Percentiles rank a stretch among this genome's conserved stretches.
These are phyloP conservation scores for Pseudonectria foliicola DNA, from an alignment of 2,329 filamentous ascomycete species.

Conservation along the genomic window DNA sequence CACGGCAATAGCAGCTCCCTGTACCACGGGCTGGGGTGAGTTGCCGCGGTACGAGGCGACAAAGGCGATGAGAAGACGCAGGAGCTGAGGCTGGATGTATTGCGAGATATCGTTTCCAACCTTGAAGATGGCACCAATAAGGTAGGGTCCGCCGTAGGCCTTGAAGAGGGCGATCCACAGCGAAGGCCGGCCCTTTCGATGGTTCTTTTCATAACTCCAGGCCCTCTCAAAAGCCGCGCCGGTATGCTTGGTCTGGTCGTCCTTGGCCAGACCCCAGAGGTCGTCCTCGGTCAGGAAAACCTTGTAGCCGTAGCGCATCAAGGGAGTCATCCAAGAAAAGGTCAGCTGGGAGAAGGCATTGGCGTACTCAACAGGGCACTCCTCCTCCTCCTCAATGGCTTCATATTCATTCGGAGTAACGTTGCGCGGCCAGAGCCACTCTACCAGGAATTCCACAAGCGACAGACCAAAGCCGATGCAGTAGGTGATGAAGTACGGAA, in stretches of 20 bases:
- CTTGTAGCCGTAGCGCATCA: slow-evolving; percentile 94
- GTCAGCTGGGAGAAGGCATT: slow-evolving; percentile 89
- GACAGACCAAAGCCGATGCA: slow-evolving; percentile 65
- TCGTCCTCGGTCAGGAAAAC: slow-evolving; percentile 90
- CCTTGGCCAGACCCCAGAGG: slow-evolving; percentile 80
- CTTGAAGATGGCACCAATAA: slow-evolving; percentile 79
- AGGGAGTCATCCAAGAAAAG: slow-evolving; percentile 96
- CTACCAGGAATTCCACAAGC: slow-evolving; percentile 63
- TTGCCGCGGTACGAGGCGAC: slow-evolving; percentile 67
- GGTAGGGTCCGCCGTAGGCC: slow-evolving; percentile 80
- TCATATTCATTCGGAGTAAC: slow-evolving; percentile 48
- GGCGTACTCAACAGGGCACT: slow-evolving; percentile 78
- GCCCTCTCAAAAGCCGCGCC: slow-evolving; percentile 61
- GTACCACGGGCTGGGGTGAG: slow-evolving; percentile 66
- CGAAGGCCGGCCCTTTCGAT: slow-evolving; percentile 51
- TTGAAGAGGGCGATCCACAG: slow-evolving; percentile 81
- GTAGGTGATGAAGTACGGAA: slow-evolving; percentile 73
- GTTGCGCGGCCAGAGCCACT: slow-evolving; percentile 82
- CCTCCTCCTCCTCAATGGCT: slow-evolving; percentile 50
- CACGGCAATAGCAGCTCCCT: slow-evolving; percentile 80
- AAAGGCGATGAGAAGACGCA: slow-evolving; percentile 77
- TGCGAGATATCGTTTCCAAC: slow-evolving; percentile 77
- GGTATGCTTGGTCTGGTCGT: slow-evolving; percentile 72
- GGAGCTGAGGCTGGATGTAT: slow-evolving; percentile 84
- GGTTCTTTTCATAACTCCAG: slow-evolving; percentile 71